These are phyloP conservation scores for Fragaria iinumae DNA, from an alignment of 306 rosid species.

Conservation along the genomic window DNA sequence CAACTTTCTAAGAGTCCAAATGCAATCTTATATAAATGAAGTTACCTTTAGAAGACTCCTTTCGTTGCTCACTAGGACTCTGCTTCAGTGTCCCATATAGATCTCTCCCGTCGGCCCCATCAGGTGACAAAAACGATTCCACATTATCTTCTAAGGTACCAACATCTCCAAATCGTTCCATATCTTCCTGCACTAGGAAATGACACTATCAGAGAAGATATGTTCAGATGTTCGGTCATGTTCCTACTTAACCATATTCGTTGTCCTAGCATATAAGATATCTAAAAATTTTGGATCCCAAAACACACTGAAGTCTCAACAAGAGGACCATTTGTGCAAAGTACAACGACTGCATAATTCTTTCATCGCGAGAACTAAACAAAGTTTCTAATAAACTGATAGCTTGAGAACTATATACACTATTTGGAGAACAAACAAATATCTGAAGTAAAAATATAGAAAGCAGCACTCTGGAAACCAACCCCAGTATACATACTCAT, in stretches of 20 bases:
- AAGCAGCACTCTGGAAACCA: not conserved
- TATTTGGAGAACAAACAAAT: not conserved
- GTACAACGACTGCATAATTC: not conserved
- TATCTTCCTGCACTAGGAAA: constrained; percentile 67
- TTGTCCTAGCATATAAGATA: not conserved
- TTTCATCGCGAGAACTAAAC: not conserved
- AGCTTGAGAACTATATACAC: not conserved
- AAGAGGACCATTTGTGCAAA: not conserved
- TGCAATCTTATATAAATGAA: constrained; percentile 4
- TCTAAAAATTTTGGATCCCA: not conserved
- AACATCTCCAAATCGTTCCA: constrained; percentile 87
- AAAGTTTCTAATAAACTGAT: not conserved
- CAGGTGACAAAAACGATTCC: constrained; percentile 84
- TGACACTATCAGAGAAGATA: constrained; percentile 11
- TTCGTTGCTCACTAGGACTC: constrained; percentile 54
- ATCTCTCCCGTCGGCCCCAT: constrained; percentile 78
- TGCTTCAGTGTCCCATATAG: constrained; percentile 66
- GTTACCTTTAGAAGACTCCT: constrained; percentile 81
- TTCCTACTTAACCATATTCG: not conserved
- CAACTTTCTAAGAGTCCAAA: not conserved
- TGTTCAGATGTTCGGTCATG: no score
- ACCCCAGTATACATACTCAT: not conserved
- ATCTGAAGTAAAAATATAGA: not conserved
- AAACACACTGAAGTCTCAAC: not conserved
- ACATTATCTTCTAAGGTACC: constrained; percentile 88